A percentile compares a stretch with the other conserved stretches of the same genome.
Evolutionary conservation across 345 rosid genomes (phyloP).

Genomic region (Sonneratia alba): DNA sequence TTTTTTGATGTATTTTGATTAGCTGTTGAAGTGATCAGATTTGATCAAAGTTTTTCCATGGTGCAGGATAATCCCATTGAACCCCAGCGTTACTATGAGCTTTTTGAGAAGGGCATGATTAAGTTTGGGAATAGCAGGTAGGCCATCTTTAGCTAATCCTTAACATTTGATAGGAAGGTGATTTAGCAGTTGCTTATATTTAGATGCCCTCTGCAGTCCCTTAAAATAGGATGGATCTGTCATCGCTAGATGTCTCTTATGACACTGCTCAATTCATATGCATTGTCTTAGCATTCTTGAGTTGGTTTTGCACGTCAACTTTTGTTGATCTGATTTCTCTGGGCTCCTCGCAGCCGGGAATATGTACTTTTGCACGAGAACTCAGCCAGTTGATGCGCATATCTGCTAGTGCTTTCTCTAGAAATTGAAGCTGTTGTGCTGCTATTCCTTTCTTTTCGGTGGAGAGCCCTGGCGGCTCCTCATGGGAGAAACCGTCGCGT

Average conservation of each 20-base stretch:
- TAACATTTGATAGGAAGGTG: not conserved
- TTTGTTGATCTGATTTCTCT: constrained; percentile 1
- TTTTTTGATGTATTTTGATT: not conserved
- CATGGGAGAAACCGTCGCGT: not conserved
- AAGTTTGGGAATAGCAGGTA: constrained; percentile 98
- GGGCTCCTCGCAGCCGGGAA: constrained; percentile 58
- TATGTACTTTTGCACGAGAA: constrained; percentile 75
- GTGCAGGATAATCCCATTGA: constrained; percentile 77
- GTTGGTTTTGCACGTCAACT: not conserved
- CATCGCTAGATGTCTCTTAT: not conserved
- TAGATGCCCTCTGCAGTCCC: not conserved
- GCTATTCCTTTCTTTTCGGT: not conserved
- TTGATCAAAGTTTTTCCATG: constrained; percentile 4
- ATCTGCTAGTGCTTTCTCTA: not conserved
- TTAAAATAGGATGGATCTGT: not conserved
- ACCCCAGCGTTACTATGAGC: constrained; percentile 87
- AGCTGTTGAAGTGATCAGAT: constrained; percentile 1
- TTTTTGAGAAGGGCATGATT: constrained; percentile 84
- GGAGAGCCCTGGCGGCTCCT: not conserved
- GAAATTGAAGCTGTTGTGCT: not conserved
- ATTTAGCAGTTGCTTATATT: not conserved
- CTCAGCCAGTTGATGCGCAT: constrained; percentile 29
- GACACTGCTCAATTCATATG: not conserved
- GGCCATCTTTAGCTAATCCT: constrained; percentile 3
- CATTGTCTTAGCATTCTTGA: not conserved